Evolutionary conservation across 176 grass and related monocot genomes (phyloP), one percentile per base, ranked within the genome.

Genomic region (Rhynchospora tenuis): DNA sequence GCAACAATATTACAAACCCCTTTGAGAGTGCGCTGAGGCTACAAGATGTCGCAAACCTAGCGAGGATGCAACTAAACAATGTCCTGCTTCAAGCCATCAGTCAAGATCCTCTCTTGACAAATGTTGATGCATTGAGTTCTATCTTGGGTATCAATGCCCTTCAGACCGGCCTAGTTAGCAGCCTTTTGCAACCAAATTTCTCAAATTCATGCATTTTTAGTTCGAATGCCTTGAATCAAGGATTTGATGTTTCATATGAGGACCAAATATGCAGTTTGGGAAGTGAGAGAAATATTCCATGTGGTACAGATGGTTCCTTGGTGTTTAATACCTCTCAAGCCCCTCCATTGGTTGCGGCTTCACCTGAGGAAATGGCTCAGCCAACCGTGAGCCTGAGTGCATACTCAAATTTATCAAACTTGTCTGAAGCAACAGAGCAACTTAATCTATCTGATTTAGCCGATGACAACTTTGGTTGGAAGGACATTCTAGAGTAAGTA

Each of bases 81-180:
- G 55, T 56, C 50, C 50, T 77, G 14, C 6, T 56, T 77, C 73
- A 77, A 19, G 73, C 73, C 50, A 56, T 77, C 26, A 19, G 26
- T 55, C 73, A 14, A 29, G 50, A 55, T 55, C 46, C 71, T 22
- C 46, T 74, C 23, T 27, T 47, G 4, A 19, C 50, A 33, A 77
- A 77, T 77, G 7, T 77, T n/a, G 73, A 77, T 56, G 48, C 73
- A 31, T 56, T 56, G 26, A 77, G 27, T 54, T 77, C 26, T 56
- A 7, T 56, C 7, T 77, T 56, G 50, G 50, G 50, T 8, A 19
- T 5, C 50, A 77, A 77, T 77, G 50, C 26, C 73, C 48, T 77
- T 31, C 48, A 77, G 15, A 31, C 73, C 24, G 73, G 73, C 23
- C 51, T 77, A 28, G 1, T 77, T 54, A 55, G 15, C 73, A 77